A percentile compares a stretch with the other conserved stretches of the same genome.
Evolutionary conservation across 169 alveolate species (phyloP).

Genomic region (Plasmodium sp.): DNA sequence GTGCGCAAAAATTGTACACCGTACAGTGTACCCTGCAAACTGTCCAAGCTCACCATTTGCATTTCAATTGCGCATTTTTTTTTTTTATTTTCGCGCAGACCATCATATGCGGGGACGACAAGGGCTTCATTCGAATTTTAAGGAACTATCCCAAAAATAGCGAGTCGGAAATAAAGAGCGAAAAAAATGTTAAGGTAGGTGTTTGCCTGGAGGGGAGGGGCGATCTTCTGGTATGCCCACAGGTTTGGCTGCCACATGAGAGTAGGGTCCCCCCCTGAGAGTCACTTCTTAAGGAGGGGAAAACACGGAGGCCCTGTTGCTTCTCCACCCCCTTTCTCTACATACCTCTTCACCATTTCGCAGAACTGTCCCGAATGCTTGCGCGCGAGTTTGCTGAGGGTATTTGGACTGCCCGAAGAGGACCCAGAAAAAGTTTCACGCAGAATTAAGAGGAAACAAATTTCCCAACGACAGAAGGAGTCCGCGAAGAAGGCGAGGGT

Average conservation of each 20-base stretch:
- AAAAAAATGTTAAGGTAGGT: background rate
- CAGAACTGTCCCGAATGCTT: background rate
- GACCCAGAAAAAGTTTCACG: background rate
- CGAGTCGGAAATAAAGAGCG: slow-evolving; percentile 27
- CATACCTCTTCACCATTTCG: background rate
- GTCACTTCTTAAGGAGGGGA: background rate
- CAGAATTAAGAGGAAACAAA: slow-evolving; percentile 42
- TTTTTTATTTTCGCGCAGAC: background rate
- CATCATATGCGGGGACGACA: slow-evolving; percentile 62
- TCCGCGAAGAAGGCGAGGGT: background rate
- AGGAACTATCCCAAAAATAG: slow-evolving; percentile 68
- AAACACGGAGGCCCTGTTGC: background rate
- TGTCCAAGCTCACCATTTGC: background rate
- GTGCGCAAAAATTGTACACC: background rate
- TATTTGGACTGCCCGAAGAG: background rate
- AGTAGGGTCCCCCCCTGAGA: background rate
- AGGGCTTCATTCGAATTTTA: slow-evolving; percentile 53
- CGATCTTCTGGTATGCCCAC: background rate
- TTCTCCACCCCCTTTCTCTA: background rate
- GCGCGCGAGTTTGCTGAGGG: background rate
- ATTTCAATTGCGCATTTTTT: background rate
- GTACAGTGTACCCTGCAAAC: too few relatives aligned
- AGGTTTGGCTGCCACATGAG: background rate
- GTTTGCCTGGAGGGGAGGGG: background rate
- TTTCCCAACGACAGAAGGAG: background rate